A percentile compares a stretch with the other conserved stretches of the same genome.
These are phyloP conservation scores for Lasiodiplodia hormozganensis DNA, from an alignment of 2,329 filamentous ascomycete genomes.

Conservation along the genomic window DNA sequence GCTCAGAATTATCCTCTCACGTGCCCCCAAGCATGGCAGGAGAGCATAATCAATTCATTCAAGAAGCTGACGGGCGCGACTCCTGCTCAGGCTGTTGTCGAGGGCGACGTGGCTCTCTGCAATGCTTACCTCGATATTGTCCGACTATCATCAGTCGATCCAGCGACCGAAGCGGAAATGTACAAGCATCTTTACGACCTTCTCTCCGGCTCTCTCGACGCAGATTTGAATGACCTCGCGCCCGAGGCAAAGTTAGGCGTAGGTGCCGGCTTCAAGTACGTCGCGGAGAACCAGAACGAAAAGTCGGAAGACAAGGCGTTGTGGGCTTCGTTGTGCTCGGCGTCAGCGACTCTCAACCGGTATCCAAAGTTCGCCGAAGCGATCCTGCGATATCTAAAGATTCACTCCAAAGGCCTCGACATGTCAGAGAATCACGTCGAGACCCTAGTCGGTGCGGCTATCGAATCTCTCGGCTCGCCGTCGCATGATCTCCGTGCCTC, in stretches of 20 bases:
- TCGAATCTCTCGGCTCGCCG: constrained; percentile 75
- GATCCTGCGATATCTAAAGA: constrained; percentile 65
- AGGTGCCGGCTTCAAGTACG: constrained; percentile 76
- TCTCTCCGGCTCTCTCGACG: constrained; percentile 34
- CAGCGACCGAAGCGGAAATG: constrained; percentile 36
- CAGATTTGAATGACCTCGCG: constrained; percentile 12
- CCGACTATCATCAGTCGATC: constrained; percentile 35
- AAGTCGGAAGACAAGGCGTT: constrained; percentile 62
- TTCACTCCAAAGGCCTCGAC: constrained; percentile 61
- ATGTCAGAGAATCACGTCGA: constrained; percentile 65
- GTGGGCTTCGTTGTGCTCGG: constrained; percentile 70
- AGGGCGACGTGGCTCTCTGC: constrained; percentile 37
- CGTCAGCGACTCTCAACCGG: constrained; percentile 70
- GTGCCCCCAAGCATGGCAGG: constrained; percentile 41
- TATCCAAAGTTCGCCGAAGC: constrained; percentile 46
- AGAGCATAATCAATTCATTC: constrained; percentile 70
- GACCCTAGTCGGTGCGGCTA: constrained; percentile 67
- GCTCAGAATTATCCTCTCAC: constrained; percentile 26
- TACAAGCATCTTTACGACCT: constrained; percentile 35
- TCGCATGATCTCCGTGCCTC: constrained; percentile 77
- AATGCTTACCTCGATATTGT: constrained; percentile 42
- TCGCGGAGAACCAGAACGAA: constrained; percentile 55
- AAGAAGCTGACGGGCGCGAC: constrained; percentile 54
- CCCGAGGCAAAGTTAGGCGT: constrained; percentile 65
- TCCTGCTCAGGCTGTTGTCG: neutral